Conservation (phyloP, 202 grass and related monocot genomes). For the Saccharum hybrid region DNA sequence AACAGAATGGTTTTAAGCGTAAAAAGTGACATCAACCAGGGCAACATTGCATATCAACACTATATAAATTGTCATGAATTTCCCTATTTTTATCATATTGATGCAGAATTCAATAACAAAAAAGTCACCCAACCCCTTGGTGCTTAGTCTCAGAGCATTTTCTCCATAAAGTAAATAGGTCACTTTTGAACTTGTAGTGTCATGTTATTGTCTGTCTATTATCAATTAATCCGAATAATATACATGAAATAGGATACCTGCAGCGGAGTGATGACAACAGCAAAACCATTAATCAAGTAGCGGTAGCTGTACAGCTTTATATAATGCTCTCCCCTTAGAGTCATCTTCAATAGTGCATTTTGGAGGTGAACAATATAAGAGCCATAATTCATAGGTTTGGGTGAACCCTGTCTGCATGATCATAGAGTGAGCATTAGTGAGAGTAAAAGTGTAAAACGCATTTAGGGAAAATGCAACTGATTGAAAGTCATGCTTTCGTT, state of each 20-base stretch:
- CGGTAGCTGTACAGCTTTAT: constrained; percentile 90
- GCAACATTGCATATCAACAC: constrained; percentile 12
- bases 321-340: constrained; percentile 79
- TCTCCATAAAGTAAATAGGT: constrained; percentile 6
- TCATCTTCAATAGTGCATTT: constrained; percentile 83
- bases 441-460: constrained; percentile 10
- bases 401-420: constrained; percentile 64
- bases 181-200: neutral
- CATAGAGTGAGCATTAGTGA: constrained; percentile 33
- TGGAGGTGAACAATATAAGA: constrained; percentile 79
- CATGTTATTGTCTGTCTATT: neutral
- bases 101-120: constrained; percentile 28
- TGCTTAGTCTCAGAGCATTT: neutral
- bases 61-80: neutral
- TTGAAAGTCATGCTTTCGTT: neutral
- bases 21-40: neutral
- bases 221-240: constrained; percentile 8
- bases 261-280: constrained; percentile 79
- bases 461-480: neutral
- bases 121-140: neutral
- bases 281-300: constrained; percentile 98
- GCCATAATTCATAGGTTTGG: constrained; percentile 73
- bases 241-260: constrained; percentile 60
- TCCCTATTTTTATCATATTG: constrained; percentile 8
- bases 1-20: neutral